Conservation (phyloP, 495 filamentous ascomycete species). For the Chaetomium tenue region DNA sequence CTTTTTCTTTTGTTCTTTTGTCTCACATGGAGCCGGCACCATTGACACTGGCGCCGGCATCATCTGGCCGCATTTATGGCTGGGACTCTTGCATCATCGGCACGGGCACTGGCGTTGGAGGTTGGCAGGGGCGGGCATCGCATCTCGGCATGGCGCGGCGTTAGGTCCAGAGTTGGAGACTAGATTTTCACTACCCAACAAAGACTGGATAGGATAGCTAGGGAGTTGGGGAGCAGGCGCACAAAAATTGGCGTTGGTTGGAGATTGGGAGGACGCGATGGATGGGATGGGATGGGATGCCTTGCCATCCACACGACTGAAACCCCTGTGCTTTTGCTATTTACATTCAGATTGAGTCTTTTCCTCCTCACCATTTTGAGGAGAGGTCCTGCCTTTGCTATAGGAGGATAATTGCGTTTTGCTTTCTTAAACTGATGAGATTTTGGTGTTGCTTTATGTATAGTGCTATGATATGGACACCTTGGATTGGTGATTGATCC, state of each 20-base stretch:
- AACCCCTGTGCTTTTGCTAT: background rate
- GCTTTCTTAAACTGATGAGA: background rate
- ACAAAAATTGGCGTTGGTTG: background rate
- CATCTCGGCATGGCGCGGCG: background rate
- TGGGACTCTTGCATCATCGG: background rate
- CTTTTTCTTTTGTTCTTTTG: background rate
- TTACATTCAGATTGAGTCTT: background rate
- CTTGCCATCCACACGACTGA: background rate
- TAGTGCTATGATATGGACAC: background rate
- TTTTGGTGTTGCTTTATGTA: background rate
- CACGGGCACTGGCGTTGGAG: background rate
- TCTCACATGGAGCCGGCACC: background rate
- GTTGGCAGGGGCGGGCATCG: background rate
- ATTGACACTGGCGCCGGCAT: background rate
- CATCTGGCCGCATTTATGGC: background rate
- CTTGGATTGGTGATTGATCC: background rate
- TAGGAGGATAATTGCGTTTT: background rate
- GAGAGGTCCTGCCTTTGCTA: background rate
- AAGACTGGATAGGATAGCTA: constrained; percentile 10
- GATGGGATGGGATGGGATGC: background rate
- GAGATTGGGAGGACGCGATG: background rate
- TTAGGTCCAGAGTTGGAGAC: background rate
- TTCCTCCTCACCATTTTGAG: background rate
- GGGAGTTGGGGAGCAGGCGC: background rate
- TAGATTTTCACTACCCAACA: background rate